phyloP scores from a whole-genome alignment of 768 basidiomycete genomes.

The Suillus cothurnatus region DNA sequence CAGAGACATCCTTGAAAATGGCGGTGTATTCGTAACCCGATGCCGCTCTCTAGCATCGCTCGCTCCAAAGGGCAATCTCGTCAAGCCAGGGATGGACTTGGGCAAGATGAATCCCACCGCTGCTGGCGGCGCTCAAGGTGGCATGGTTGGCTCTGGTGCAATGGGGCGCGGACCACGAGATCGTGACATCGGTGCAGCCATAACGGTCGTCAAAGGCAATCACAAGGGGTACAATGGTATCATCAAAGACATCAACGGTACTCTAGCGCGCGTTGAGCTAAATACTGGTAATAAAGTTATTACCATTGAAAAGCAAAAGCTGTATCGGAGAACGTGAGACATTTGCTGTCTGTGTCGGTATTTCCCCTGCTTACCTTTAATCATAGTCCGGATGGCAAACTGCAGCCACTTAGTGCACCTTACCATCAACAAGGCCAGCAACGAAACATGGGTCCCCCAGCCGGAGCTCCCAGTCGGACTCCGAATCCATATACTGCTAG shows the following conservation, averaged over 20 bases:
- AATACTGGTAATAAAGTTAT: constrained; percentile 87
- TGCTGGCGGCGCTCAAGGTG: constrained; percentile 59
- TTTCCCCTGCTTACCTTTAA: constrained; percentile 13
- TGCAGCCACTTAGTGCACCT: constrained; percentile 51
- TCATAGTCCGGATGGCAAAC: constrained; percentile 55
- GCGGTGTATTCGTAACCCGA: constrained; percentile 93
- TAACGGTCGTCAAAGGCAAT: constrained; percentile 83
- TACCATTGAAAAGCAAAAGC: constrained; percentile 79
- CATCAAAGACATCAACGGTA: constrained; percentile 94
- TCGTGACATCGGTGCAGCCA: constrained; percentile 75
- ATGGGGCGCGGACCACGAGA: constrained; percentile 84
- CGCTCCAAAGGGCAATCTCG: constrained; percentile 79
- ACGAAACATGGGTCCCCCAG: constrained; percentile 39
- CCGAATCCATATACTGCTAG: constrained; percentile 46
- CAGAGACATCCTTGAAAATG: constrained; percentile 86
- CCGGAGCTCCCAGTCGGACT: constrained; percentile 36
- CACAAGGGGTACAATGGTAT: constrained; percentile 90
- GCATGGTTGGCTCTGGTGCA: constrained; percentile 77
- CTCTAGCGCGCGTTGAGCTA: constrained; percentile 87
- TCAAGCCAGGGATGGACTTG: constrained; percentile 71
- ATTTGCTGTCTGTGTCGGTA: constrained; percentile 17
- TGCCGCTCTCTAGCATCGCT: constrained; percentile 80
- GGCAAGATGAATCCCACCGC: constrained; percentile 90
- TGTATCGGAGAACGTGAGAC: constrained; percentile 70
- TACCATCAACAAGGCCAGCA: constrained; percentile 29